A percentile compares a stretch with the other conserved stretches of the same genome.
Conservation (phyloP, 768 basidiomycete genomes). For the Tulasnella sp. region DNA sequence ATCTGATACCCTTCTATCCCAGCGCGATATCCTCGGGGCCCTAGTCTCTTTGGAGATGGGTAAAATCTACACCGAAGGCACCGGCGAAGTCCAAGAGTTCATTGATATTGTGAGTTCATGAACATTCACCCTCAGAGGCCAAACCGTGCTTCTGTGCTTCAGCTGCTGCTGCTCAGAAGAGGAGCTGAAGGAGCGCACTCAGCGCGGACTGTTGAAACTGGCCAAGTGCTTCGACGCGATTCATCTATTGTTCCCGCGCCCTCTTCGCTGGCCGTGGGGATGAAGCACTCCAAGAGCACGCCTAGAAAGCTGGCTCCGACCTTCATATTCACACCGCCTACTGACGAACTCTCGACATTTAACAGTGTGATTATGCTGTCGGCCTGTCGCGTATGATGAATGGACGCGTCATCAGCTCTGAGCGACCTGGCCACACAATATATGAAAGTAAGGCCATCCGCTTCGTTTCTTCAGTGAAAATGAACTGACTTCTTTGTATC, state of each 20-base stretch:
- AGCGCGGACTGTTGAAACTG: too few relatives aligned
- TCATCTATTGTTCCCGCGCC: too few relatives aligned
- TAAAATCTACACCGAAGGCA: constrained; percentile 80
- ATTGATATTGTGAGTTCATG: constrained; percentile 86
- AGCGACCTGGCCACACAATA: constrained; percentile 83
- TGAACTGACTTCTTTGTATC: not conserved
- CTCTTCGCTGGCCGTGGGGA: too few relatives aligned
- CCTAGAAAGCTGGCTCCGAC: too few relatives aligned
- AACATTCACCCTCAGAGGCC: too few relatives aligned
- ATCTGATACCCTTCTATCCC: constrained; percentile 6
- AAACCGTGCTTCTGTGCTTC: too few relatives aligned
- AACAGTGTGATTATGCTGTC: constrained; percentile 85
- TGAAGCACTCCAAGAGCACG: too few relatives aligned
- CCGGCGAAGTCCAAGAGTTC: constrained; percentile 91
- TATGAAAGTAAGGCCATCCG: constrained; percentile 51
- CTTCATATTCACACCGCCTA: not conserved
- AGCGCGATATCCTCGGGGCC: constrained; percentile 71
- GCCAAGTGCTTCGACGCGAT: too few relatives aligned
- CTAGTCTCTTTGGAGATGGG: constrained; percentile 57
- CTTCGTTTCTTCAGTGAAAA: not conserved
- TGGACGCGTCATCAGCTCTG: constrained; percentile 75
- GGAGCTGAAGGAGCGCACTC: too few relatives aligned
- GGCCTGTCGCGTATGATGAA: constrained; percentile 93
- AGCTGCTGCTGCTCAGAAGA: too few relatives aligned
- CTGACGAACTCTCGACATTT: not conserved